These are phyloP conservation scores for Pseudomicrostroma phylloplanum DNA, from an alignment of 1,284 basidiomycete genomes.

Conservation along the genomic window DNA sequence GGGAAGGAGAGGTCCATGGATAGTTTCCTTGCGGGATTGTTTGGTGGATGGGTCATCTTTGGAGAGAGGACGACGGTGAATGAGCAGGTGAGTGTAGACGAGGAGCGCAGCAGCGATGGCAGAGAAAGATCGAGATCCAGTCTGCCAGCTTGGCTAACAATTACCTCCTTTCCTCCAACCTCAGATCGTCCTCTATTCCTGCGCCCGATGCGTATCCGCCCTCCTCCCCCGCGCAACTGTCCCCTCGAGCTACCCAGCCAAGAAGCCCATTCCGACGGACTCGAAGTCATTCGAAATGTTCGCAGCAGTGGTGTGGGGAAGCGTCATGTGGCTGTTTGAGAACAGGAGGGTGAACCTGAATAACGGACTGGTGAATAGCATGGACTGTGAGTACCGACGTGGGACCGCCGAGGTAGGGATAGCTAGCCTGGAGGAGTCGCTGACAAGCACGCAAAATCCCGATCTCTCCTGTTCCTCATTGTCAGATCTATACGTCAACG, in stretches of 20 bases:
- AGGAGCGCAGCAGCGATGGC: neutral
- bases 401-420: neutral
- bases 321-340: slow-evolving; percentile 94
- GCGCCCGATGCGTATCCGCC: slow-evolving; percentile 38
- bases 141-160: neutral
- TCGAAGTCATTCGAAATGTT: slow-evolving; percentile 76
- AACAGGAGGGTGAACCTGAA: slow-evolving; percentile 80
- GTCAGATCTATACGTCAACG: slow-evolving; percentile 48
- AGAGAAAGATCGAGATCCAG: neutral
- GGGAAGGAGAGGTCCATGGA: slow-evolving; percentile 75
- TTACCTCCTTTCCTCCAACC: neutral
- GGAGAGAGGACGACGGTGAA: slow-evolving; percentile 93
- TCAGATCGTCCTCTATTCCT: slow-evolving; percentile 82
- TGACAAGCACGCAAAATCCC: neutral
- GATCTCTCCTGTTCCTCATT: neutral
- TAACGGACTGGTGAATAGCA: slow-evolving; percentile 69
- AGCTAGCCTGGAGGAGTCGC: neutral
- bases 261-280: slow-evolving; percentile 53
- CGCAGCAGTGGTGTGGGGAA: slow-evolving; percentile 84
- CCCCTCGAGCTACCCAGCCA: slow-evolving; percentile 31
- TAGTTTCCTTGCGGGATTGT: slow-evolving; percentile 83
- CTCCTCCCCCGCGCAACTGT: slow-evolving; percentile 45
- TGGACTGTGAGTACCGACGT: slow-evolving; percentile 49
- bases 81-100: slow-evolving; percentile 69
- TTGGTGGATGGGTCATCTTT: slow-evolving; percentile 89